Evolutionary conservation across 1,139 yeast genomes (phyloP).

Genomic region (Sugiyamaella pinicola): DNA sequence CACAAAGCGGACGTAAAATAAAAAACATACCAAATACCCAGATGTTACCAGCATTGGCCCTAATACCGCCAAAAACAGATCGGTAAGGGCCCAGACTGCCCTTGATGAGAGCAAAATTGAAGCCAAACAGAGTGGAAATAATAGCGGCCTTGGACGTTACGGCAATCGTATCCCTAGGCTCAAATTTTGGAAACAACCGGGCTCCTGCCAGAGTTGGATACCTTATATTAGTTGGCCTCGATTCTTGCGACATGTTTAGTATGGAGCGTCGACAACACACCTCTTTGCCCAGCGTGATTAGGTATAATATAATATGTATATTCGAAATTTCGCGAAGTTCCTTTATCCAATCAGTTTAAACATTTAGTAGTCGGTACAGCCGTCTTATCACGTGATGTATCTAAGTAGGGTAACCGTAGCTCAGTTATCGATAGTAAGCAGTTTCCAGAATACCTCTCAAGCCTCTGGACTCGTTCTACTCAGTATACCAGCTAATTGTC

Average conservation of each 20-base stretch:
- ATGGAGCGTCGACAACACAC: not conserved
- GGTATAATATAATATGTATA: not conserved
- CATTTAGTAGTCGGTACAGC: constrained; percentile 1
- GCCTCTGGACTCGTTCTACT: too few species aligned
- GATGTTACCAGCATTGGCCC: constrained; percentile 26
- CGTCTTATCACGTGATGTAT: constrained; percentile 6
- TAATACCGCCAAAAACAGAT: constrained; percentile 29
- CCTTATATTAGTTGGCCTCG: constrained; percentile 23
- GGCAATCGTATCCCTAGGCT: constrained; percentile 50
- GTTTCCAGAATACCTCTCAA: too few species aligned
- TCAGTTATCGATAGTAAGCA: too few species aligned
- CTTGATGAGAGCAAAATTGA: constrained; percentile 45
- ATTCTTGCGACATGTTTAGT: constrained; percentile 11
- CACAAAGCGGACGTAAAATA: too few species aligned
- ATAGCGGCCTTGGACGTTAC: constrained; percentile 47
- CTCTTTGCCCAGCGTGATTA: too few species aligned
- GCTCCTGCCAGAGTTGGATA: constrained; percentile 23
- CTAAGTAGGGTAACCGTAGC: not conserved
- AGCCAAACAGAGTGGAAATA: constrained; percentile 46
- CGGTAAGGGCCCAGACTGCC: constrained; percentile 44
- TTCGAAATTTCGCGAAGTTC: constrained; percentile 11
- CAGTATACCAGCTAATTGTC: too few species aligned
- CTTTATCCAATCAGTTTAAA: constrained; percentile 12
- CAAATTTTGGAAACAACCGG: constrained; percentile 32
- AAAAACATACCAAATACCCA: constrained; percentile 27